These are phyloP conservation scores for Salvia splendens DNA, from an alignment of 257 asterid species.

Conservation along the genomic window DNA sequence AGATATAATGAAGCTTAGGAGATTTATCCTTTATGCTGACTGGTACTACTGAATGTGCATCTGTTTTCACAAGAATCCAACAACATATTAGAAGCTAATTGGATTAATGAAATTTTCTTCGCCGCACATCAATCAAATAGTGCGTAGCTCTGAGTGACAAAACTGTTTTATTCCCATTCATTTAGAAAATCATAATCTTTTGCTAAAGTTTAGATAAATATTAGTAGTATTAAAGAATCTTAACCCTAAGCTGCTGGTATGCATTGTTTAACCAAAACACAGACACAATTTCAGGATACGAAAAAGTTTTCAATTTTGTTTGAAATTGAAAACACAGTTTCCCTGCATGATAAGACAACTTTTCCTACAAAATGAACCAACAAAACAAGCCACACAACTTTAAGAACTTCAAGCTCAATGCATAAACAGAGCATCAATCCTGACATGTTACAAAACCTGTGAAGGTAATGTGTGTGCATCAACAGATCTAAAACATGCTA, in stretches of 20 bases:
- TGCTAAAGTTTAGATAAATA: neutral
- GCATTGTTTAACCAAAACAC: neutral
- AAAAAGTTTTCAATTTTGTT: neutral
- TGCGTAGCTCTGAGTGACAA: neutral
- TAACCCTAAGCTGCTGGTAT: neutral
- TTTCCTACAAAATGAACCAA: neutral
- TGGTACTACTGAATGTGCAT: slow-evolving; percentile 62
- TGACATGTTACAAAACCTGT: neutral
- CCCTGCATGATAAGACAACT: neutral
- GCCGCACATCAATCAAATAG: slow-evolving; percentile 11
- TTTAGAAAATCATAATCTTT: neutral
- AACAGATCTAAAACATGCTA: too few relatives aligned
- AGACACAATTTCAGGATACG: neutral
- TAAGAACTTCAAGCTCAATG: neutral
- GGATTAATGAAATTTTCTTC: slow-evolving; percentile 12
- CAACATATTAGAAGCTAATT: slow-evolving; percentile 21
- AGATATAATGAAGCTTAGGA: slow-evolving; percentile 78
- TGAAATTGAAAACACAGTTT: neutral
- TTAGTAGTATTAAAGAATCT: slow-evolving; percentile 1
- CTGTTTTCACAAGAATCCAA: slow-evolving; percentile 43
- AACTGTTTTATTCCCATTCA: neutral
- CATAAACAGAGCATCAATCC: neutral
- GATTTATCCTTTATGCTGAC: slow-evolving; percentile 55
- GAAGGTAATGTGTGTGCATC: too few relatives aligned
- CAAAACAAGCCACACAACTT: neutral